Percentiles rank a stretch among this genome's conserved stretches.
Evolutionary conservation across 805 yeast genomes (phyloP).

Genomic region (Hanseniaspora vineae): DNA sequence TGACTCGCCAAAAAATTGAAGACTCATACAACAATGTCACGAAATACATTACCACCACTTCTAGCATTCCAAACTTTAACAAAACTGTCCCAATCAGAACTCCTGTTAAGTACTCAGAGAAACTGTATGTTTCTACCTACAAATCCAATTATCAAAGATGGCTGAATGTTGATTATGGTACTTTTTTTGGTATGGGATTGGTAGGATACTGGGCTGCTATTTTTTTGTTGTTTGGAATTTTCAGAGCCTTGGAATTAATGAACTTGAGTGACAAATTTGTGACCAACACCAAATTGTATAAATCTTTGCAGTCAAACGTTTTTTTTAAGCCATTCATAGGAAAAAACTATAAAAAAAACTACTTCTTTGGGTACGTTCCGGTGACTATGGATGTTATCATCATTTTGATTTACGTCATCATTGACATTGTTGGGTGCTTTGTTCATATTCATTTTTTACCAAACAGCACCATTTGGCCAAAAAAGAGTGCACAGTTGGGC

Average conservation of each 20-base stretch:
- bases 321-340: constrained; percentile 11
- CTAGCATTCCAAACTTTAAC: constrained; percentile 23
- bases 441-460: constrained; percentile 6
- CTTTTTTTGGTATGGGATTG: constrained; percentile 33
- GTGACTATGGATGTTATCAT: constrained; percentile 4
- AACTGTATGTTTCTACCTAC: background rate
- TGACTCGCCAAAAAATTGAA: constrained; percentile 25
- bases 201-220: constrained; percentile 38
- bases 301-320: constrained; percentile 10
- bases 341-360: constrained; percentile 6
- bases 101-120: constrained; percentile 5
- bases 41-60: constrained; percentile 21
- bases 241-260: constrained; percentile 16
- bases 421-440: constrained; percentile 5
- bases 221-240: constrained; percentile 28
- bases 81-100: constrained; percentile 15
- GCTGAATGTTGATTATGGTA: constrained; percentile 25
- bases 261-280: constrained; percentile 13
- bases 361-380: constrained; percentile 1
- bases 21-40: constrained; percentile 34
- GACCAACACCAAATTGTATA: background rate
- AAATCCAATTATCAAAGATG: constrained; percentile 1
- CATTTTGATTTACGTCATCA: constrained; percentile 3
- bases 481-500: constrained; percentile 4
- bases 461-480: constrained; percentile 3